Evolutionary conservation across 2,329 filamentous ascomycete species (phyloP), one percentile per base, ranked within the genome.

Genomic region (Colletotrichum australisinense): DNA sequence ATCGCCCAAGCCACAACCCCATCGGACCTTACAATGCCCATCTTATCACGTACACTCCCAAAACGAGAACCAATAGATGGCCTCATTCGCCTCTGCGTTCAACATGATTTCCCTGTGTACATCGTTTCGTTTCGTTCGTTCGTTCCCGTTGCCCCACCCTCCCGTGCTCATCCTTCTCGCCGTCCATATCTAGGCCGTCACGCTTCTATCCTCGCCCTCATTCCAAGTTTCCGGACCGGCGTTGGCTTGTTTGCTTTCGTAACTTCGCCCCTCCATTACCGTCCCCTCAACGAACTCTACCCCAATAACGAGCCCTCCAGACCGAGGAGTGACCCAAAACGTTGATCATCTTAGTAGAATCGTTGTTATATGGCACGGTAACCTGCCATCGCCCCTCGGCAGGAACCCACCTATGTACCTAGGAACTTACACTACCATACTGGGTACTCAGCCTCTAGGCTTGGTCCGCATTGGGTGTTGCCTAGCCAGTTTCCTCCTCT

Each of bases 31-130:
- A 46, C 19, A 46, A 46, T 32, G 60, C 19, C 42, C 63, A 57
- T 66, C 63, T 66, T 55, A 66, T 66, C 63, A 55, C 63, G 35
- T 28, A 26, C 32, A 42, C 35, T 42, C 14, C 35, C 12, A 16
- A 26, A 32, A 7, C 9, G 42, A 19, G 16, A 14, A 53, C 28
- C 66, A 63, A 52, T 59, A n/a, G 26, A 57, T 24, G 42, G 19
- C 5, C 35, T 42, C 19, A n/a, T 46, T 9, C 42, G 42, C 42
- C 16, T 6, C 42, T 46, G 42, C 42, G 42, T 55, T 32, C 11
- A 32, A 12, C 32, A 32, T 12, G 3, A 32, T 32, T 32, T 32
- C 32, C 32, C 32, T 12, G 32, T 32, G 32, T 12, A 12, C 32
- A 12, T 32, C 9, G 32, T 32, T 32, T 32, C 32, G 32, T 32